A percentile compares a stretch with the other conserved stretches of the same genome.
phyloP scores from a whole-genome alignment of 768 basidiomycete genomes.

The Boletus tomentosulus region DNA sequence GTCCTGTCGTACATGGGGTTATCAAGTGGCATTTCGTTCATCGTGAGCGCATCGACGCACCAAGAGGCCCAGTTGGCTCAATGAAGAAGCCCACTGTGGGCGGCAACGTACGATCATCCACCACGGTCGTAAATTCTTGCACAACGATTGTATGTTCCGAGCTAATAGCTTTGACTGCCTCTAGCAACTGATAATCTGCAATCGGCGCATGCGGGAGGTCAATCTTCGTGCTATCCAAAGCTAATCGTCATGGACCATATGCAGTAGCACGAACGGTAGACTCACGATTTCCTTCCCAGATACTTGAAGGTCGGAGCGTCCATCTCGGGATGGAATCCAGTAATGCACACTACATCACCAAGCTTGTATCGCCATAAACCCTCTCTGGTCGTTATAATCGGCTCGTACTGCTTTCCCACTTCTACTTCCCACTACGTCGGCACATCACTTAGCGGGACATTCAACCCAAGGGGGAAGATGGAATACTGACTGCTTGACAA shows the following conservation, averaged over 20 bases:
- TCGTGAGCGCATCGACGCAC: neutral
- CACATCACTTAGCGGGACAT: neutral
- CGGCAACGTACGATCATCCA: constrained; percentile 6
- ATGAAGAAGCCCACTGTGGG: constrained; percentile 13
- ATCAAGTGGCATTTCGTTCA: too few species aligned
- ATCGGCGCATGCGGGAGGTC: constrained; percentile 3
- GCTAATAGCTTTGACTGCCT: neutral
- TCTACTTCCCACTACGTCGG: neutral
- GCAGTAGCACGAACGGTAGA: neutral
- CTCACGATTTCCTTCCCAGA: constrained; percentile 18
- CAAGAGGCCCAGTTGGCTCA: constrained; percentile 9
- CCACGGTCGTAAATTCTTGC: constrained; percentile 7
- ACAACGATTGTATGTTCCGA: constrained; percentile 6
- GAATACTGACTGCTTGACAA: constrained; percentile 8
- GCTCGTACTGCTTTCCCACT: constrained; percentile 16
- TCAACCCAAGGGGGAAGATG: neutral
- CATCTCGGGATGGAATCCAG: constrained; percentile 11
- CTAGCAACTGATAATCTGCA: constrained; percentile 8
- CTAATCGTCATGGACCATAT: neutral
- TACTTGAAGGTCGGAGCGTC: constrained; percentile 10
- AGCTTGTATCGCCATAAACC: constrained; percentile 21
- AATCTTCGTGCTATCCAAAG: constrained; percentile 5
- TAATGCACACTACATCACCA: constrained; percentile 16
- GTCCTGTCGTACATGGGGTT: too few species aligned
- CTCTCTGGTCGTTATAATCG: neutral